These are phyloP conservation scores for Talaromyces sp. DNA, from an alignment of 2,329 filamentous ascomycete genomes.

Conservation along the genomic window DNA sequence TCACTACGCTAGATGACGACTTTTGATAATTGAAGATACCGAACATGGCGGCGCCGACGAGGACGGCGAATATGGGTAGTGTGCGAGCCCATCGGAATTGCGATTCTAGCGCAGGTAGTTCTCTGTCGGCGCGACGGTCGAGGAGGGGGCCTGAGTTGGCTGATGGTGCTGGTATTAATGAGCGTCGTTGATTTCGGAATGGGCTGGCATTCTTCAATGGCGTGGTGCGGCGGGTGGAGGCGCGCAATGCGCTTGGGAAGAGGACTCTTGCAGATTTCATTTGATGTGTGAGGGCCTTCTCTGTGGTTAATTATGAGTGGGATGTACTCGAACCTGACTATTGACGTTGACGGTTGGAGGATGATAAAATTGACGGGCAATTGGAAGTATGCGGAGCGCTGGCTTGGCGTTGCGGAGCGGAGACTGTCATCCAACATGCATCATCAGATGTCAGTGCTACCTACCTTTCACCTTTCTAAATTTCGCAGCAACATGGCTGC, in stretches of 20 bases:
- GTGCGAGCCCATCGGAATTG: conserved; percentile 65
- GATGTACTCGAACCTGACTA: not conserved
- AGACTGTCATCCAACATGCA: not conserved
- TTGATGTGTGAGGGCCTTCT: not conserved
- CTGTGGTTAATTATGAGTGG: not conserved
- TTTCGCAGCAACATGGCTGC: conserved; percentile 42
- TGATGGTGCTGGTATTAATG: conserved; percentile 50
- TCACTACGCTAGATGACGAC: conserved; percentile 79
- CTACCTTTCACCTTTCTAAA: not conserved
- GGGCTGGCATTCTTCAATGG: conserved; percentile 10
- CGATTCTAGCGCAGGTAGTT: conserved; percentile 45
- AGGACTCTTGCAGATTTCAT: conserved; percentile 8
- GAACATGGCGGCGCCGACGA: conserved; percentile 68
- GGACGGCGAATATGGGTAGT: conserved; percentile 72
- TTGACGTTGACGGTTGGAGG: not conserved
- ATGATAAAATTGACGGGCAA: not conserved
- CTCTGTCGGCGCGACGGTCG: conserved; percentile 52
- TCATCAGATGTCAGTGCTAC: not conserved
- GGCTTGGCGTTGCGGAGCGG: conserved; percentile 15
- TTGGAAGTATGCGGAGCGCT: conserved; percentile 1
- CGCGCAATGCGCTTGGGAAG: conserved; percentile 12
- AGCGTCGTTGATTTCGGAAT: conserved; percentile 35
- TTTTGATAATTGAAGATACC: conserved; percentile 99
- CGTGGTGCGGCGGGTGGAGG: not conserved
- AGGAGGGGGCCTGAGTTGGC: conserved; percentile 52